Conservation (phyloP, 257 asterid species). For the Solanum virginianum region DNA sequence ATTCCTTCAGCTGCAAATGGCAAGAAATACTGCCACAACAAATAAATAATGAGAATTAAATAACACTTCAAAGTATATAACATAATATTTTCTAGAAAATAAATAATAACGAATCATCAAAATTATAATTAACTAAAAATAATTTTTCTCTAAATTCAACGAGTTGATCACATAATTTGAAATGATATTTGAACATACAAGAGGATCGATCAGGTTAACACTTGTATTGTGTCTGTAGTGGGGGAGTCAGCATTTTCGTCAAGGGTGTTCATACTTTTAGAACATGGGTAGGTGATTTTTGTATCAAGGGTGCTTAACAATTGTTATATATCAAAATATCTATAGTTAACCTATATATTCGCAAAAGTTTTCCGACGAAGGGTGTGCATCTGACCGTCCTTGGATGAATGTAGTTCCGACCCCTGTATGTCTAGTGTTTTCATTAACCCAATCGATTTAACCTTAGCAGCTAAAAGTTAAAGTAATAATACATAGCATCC, state of each 20-base stretch:
- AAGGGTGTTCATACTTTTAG: too few relatives aligned
- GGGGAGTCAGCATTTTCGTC: too few relatives aligned
- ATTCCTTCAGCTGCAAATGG: slow-evolving; percentile 82
- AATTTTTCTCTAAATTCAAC: background rate
- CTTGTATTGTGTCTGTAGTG: background rate
- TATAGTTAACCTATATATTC: too few relatives aligned
- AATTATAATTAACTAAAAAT: background rate
- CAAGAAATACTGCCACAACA: slow-evolving; percentile 59
- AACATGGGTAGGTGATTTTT: too few relatives aligned
- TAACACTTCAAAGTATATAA: background rate
- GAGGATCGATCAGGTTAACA: background rate
- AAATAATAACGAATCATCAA: background rate
- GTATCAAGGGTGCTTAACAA: too few relatives aligned
- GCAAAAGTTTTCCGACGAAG: too few relatives aligned
- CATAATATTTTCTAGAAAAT: background rate
- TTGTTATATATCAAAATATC: too few relatives aligned
- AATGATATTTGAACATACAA: background rate
- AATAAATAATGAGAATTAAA: background rate
- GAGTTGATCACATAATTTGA: background rate
- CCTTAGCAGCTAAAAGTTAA: background rate
- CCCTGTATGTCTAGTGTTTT: background rate
- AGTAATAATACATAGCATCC: background rate
- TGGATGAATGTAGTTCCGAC: too few relatives aligned
- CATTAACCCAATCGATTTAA: background rate
- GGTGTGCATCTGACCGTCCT: too few relatives aligned